Conservation (phyloP, 2,329 filamentous ascomycete genomes). For the Fusarium sacchari region DNA sequence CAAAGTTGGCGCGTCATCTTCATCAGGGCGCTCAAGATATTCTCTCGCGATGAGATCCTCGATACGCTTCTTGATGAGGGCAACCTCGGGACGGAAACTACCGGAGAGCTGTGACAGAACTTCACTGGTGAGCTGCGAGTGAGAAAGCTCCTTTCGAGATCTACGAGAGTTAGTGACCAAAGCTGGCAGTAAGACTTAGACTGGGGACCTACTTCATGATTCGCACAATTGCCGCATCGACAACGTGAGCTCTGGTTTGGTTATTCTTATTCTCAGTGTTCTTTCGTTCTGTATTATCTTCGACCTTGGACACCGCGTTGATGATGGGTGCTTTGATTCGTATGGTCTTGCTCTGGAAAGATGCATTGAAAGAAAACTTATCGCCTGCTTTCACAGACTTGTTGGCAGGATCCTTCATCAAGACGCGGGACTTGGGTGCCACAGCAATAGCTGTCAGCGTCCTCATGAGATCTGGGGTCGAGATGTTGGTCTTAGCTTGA, state of each 20-base stretch:
- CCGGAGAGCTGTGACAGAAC: conserved; percentile 74
- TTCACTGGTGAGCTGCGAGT: conserved; percentile 76
- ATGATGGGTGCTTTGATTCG: conserved; percentile 92
- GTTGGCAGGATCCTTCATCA: conserved; percentile 81
- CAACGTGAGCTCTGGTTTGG: conserved; percentile 74
- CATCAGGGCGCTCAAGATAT: conserved; percentile 77
- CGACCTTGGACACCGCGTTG: conserved; percentile 83
- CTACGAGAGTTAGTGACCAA: conserved; percentile 52
- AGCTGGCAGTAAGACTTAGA: too few species aligned
- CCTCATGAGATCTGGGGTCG: conserved; percentile 75
- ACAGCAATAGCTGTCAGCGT: conserved; percentile 85
- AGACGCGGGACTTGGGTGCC: conserved; percentile 81
- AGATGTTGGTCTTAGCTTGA: conserved; percentile 82
- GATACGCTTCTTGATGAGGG: conserved; percentile 83
- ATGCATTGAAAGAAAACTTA: conserved; percentile 82
- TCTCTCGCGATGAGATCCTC: conserved; percentile 81
- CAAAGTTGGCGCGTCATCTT: conserved; percentile 70
- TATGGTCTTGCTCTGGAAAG: conserved; percentile 83
- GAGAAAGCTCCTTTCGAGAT: conserved; percentile 76
- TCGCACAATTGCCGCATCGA: conserved; percentile 80
- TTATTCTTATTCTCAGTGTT: conserved; percentile 81
- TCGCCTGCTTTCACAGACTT: conserved; percentile 82
- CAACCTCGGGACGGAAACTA: conserved; percentile 80
- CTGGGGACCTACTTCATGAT: conserved; percentile 81
- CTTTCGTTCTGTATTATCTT: conserved; percentile 74